phyloP scores from a whole-genome alignment of 2,329 filamentous ascomycete genomes.

The Neofusicoccum laricinum region DNA sequence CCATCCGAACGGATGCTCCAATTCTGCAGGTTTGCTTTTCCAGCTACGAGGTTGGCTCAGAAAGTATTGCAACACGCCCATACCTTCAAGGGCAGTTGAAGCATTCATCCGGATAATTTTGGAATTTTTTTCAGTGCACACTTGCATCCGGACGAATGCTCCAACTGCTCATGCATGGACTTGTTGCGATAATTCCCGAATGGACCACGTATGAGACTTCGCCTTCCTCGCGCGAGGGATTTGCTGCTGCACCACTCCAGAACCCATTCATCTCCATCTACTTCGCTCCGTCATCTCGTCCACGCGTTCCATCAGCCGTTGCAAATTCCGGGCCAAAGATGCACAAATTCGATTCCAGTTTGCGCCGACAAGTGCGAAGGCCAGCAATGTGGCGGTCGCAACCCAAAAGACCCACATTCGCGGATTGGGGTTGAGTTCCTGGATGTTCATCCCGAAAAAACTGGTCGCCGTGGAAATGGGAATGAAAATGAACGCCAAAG shows the following conservation, averaged over 20 bases:
- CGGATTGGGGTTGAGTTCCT: conserved; percentile 15
- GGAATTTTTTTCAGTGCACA: no score
- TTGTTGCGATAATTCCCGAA: no score
- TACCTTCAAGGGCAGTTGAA: no score
- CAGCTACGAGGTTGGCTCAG: no score
- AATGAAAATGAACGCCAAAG: conserved; percentile 26
- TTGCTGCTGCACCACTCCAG: no score
- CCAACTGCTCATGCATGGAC: no score
- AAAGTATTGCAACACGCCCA: no score
- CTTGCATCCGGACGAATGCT: no score
- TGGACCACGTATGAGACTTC: neutral
- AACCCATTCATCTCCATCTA: neutral
- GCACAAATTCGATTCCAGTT: neutral
- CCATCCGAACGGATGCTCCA: no score
- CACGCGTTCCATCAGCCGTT: neutral
- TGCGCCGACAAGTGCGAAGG: neutral
- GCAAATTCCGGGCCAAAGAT: neutral
- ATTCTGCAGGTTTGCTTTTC: no score
- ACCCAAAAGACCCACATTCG: neutral
- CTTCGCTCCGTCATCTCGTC: neutral
- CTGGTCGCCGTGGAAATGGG: conserved; percentile 21
- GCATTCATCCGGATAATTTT: no score
- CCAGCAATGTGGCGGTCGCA: neutral
- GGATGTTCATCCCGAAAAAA: conserved; percentile 25
- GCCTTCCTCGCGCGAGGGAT: no score